These are phyloP conservation scores for Plasmodium reichenowi DNA, from an alignment of 169 alveolate species.

Conservation along the genomic window DNA sequence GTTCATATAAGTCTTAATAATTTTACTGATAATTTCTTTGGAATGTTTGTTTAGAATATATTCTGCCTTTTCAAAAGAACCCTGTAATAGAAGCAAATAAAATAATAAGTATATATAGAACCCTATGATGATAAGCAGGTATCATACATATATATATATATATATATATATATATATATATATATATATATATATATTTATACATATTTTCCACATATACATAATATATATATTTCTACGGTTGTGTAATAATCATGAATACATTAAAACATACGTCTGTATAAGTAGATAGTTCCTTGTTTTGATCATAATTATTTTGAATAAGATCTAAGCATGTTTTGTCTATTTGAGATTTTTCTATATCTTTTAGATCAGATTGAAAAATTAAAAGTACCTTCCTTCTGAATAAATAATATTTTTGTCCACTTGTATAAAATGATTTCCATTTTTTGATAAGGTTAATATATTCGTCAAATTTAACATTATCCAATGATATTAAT, in stretches of 20 bases:
- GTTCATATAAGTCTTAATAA: conserved; percentile 71
- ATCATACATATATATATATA: conserved; percentile 6
- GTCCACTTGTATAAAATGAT: conserved; percentile 23
- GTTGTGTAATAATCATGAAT: background rate
- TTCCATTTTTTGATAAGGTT: conserved; percentile 55
- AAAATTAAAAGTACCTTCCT: conserved; percentile 47
- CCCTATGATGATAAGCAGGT: background rate
- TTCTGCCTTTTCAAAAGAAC: conserved; percentile 65
- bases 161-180: background rate
- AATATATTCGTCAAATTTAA: conserved; percentile 47
- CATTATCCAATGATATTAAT: conserved; percentile 8
- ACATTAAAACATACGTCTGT: conserved; percentile 35
- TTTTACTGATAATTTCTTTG: conserved; percentile 71
- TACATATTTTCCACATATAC: background rate
- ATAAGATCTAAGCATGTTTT: conserved; percentile 29
- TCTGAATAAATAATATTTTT: conserved; percentile 35
- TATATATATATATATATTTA: background rate
- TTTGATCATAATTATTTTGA: conserved; percentile 16
- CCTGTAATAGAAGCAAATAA: conserved; percentile 17
- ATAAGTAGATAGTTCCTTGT: conserved; percentile 29
- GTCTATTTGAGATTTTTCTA: conserved; percentile 23
- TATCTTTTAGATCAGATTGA: conserved; percentile 51
- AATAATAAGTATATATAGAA: background rate
- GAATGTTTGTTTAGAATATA: conserved; percentile 67
- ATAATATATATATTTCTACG: background rate